A percentile compares a stretch with the other conserved stretches of the same genome.
These are phyloP conservation scores for Diaporthe caulivora DNA, from an alignment of 2,329 filamentous ascomycete genomes.

Conservation along the genomic window DNA sequence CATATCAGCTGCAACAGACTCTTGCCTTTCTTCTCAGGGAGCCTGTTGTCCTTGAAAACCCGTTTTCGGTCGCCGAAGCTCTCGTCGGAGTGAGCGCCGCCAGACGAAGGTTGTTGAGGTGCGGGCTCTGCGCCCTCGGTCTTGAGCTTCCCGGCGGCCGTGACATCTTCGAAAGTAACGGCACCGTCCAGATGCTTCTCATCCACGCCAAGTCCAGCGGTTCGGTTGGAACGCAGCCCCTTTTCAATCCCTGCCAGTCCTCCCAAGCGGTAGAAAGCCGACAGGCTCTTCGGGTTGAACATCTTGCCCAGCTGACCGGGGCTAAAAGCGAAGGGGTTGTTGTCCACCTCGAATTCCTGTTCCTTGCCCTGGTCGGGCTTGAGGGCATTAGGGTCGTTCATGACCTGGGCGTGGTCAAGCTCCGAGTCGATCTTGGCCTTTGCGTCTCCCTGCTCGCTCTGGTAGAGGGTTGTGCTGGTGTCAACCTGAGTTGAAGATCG, in stretches of 20 bases:
- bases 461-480: conserved; percentile 63
- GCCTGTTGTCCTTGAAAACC: conserved; percentile 77
- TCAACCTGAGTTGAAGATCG: conserved; percentile 70
- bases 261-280: conserved; percentile 84
- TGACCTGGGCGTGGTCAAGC: conserved; percentile 66
- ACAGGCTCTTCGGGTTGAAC: conserved; percentile 88
- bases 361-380: conserved; percentile 82
- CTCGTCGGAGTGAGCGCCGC: conserved; percentile 37
- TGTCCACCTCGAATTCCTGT: conserved; percentile 78
- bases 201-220: conserved; percentile 80
- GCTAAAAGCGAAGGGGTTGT: conserved; percentile 88
- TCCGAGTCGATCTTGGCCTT: conserved; percentile 49
- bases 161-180: conserved; percentile 80
- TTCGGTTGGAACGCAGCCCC: conserved; percentile 79
- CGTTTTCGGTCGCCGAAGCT: conserved; percentile 75
- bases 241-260: conserved; percentile 83
- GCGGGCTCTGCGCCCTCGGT: conserved; percentile 47
- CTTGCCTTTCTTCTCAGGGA: conserved; percentile 82
- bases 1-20: conserved; percentile 79
- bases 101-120: conserved; percentile 9
- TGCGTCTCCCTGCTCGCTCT: conserved; percentile 52
- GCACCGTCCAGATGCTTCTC: conserved; percentile 75
- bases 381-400: conserved; percentile 76
- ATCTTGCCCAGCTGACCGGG: conserved; percentile 88
- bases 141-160: conserved; percentile 51